Evolutionary conservation across 345 rosid genomes (phyloP), one percentile per base, ranked within the genome.

Genomic region (Fremontodendron californicum): DNA sequence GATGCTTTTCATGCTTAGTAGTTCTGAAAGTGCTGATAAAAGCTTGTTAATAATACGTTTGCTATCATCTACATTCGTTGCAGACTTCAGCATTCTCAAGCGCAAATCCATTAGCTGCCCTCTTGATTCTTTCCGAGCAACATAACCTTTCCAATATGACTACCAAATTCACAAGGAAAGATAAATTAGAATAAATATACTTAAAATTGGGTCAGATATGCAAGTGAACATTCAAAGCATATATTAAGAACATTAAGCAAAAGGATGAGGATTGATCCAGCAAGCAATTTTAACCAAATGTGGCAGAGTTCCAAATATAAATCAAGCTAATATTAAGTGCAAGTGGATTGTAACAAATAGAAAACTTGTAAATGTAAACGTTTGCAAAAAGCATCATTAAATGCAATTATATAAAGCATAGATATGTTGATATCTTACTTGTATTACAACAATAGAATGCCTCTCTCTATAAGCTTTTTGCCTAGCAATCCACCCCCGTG

Each of bases 91-190:
- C 76, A 93, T 84, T 86, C 94, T 84, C 81, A 76, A 68, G 76
- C 98, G 88, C 79, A 93, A 80, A 78, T 91, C 93, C 68, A 78
- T 52, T 45, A 95, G 85, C 81, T 84, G 90, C 69, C 77, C 88
- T 57, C 84, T 88, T 35, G 94, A 88, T 31, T 87, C 88, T 82
- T 91, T 95, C 78, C 98, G 90, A 39, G 86, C 86, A 78, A 86
- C 81, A 60, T 86, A 89, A 39, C 96, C 99, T 89, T 87, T 92
- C 98, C 97, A 95, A 80, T 81, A 81, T 68, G 99, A 85, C 99
- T 95, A 82, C 54, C 45, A 75, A 79, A 70, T 73, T 60, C 73
- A 74, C 23, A 37, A 67, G 75, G 77, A 72, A 19, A 45, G 42
- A 63, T 16, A 45, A 31, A 35, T 37, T 67, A 55, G 75, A 45